A percentile compares a stretch with the other conserved stretches of the same genome.
phyloP scores from a whole-genome alignment of 108 stramenopile species.

The Fragilaria radians region DNA sequence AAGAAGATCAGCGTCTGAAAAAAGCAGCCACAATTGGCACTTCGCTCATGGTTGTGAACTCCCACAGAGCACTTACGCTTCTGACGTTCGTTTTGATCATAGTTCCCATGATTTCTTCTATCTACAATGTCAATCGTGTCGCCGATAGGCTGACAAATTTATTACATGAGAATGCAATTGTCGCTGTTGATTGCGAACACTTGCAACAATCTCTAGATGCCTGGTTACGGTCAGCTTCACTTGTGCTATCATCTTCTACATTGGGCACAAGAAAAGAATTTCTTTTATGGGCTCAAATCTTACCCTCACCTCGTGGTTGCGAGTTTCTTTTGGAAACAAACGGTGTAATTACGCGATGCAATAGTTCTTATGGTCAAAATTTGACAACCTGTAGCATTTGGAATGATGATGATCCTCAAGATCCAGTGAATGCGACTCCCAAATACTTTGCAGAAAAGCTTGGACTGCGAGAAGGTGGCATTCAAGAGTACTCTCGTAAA shows the following conservation, averaged over 20 bases:
- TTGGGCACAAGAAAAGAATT: constrained; percentile 6
- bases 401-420: too few species aligned
- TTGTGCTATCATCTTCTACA: constrained; percentile 6
- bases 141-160: constrained; percentile 32
- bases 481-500: too few species aligned
- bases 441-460: constrained; percentile 21
- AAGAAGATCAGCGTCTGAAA: constrained; percentile 48
- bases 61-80: constrained; percentile 51
- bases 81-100: constrained; percentile 46
- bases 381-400: too few species aligned
- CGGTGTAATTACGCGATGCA: too few species aligned
- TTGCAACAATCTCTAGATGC: constrained; percentile 35
- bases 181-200: constrained; percentile 41
- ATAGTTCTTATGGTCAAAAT: too few species aligned
- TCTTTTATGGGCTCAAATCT: constrained; percentile 51
- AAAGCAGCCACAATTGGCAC: constrained; percentile 84
- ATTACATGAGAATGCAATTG: constrained; percentile 57
- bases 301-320: constrained; percentile 54
- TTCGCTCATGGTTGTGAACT: constrained; percentile 67
- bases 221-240: constrained; percentile 33
- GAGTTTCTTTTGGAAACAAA: too few species aligned
- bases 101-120: constrained; percentile 30
- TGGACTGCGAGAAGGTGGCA: constrained; percentile 14
- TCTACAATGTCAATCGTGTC: constrained; percentile 25
- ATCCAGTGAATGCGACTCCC: neutral